A percentile compares a stretch with the other conserved stretches of the same genome.
phyloP scores from a whole-genome alignment of 768 basidiomycete species.

The Leucocoprinus birnbaumii region DNA sequence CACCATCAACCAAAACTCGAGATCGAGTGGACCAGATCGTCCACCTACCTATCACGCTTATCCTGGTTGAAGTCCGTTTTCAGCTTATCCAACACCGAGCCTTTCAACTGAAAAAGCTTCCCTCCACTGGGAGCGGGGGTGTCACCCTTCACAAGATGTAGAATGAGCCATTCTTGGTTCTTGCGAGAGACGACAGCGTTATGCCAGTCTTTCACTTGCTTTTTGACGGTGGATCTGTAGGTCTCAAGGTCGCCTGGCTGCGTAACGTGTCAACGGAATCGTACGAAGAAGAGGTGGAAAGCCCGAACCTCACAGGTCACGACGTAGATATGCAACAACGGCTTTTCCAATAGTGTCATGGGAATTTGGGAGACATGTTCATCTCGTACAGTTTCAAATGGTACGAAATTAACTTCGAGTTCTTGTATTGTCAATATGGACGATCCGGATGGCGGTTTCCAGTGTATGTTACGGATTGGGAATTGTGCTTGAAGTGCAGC shows the following conservation, averaged over 20 bases:
- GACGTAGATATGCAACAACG: conserved; percentile 83
- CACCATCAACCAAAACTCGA: conserved; percentile 11
- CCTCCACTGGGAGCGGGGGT: conserved; percentile 58
- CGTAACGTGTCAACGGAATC: background rate
- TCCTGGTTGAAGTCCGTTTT: conserved; percentile 89
- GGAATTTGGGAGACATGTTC: conserved; percentile 77
- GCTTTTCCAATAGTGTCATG: conserved; percentile 77
- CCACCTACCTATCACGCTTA: conserved; percentile 74
- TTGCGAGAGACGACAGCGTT: conserved; percentile 58
- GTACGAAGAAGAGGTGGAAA: conserved; percentile 11
- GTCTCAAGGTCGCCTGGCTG: conserved; percentile 66
- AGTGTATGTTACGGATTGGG: conserved; percentile 89
- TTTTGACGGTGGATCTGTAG: conserved; percentile 75
- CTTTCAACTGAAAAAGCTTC: conserved; percentile 81
- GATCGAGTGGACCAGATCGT: background rate
- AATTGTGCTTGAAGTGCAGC: conserved; percentile 64
- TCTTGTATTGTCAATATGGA: conserved; percentile 86
- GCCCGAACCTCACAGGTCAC: conserved; percentile 77
- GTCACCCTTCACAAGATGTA: conserved; percentile 69
- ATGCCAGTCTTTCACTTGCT: conserved; percentile 94
- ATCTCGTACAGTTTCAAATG: conserved; percentile 65
- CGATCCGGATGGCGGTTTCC: conserved; percentile 75
- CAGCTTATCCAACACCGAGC: conserved; percentile 85
- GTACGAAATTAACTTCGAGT: conserved; percentile 71
- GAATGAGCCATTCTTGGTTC: conserved; percentile 91